Evolutionary conservation across 805 yeast genomes (phyloP).

Genomic region (Pichia deserticola): DNA sequence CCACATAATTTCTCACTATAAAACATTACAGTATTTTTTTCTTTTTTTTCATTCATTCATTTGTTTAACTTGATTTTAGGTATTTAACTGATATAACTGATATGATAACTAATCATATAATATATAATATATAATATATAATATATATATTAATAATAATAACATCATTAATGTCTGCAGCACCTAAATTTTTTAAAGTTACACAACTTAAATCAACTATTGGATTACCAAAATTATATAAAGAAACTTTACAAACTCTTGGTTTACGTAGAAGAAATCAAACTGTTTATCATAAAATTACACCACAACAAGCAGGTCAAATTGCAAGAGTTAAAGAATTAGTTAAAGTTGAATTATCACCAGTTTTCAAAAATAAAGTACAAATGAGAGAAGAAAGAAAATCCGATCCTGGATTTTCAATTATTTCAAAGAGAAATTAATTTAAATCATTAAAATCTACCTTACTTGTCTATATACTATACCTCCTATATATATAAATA

Average conservation of each 20-base stretch:
- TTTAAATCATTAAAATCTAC: not conserved
- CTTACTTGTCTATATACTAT: too few species aligned
- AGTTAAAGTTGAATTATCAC: slow-evolving; percentile 71
- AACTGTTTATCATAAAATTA: slow-evolving; percentile 61
- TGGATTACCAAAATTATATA: slow-evolving; percentile 66
- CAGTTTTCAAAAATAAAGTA: slow-evolving; percentile 39
- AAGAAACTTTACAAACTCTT: slow-evolving; percentile 57
- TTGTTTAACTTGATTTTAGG: too few species aligned
- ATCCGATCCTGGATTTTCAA: slow-evolving; percentile 56
- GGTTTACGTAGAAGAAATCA: slow-evolving; percentile 75
- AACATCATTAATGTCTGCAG: slow-evolving; percentile 1
- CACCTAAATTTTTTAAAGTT: slow-evolving; percentile 45
- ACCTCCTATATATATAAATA: too few species aligned
- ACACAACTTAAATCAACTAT: slow-evolving; percentile 77
- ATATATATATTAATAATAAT: too few species aligned
- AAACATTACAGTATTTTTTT: too few species aligned
- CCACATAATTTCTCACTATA: too few species aligned
- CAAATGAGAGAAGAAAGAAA: slow-evolving; percentile 52
- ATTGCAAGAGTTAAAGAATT: slow-evolving; percentile 78
- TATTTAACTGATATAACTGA: too few species aligned
- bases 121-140: too few species aligned
- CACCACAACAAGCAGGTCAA: slow-evolving; percentile 80
- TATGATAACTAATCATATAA: too few species aligned
- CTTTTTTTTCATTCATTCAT: too few species aligned
- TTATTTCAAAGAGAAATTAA: slow-evolving; percentile 27